Conservation (phyloP, 148 eudicot genomes). For the Chenopodium suecicum region DNA sequence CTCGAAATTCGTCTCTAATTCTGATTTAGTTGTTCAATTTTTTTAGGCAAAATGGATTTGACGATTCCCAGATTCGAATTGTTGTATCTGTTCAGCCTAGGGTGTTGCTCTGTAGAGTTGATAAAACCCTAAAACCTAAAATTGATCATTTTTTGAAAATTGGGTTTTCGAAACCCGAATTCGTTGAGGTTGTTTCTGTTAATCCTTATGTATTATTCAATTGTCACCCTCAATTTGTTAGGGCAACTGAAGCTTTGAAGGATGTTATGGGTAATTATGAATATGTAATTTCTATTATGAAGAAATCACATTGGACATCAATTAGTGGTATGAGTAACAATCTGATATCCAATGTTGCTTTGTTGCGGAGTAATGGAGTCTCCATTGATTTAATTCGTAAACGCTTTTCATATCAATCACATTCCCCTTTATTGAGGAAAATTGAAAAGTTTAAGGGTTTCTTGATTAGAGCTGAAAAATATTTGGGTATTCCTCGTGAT, state of each 20-base stretch:
- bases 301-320: background rate
- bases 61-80: constrained; percentile 25
- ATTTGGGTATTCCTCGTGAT: constrained; percentile 26
- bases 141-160: constrained; percentile 25
- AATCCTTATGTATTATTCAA: background rate
- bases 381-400: background rate
- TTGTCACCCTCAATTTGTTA: background rate
- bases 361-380: constrained; percentile 12
- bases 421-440: background rate
- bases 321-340: background rate
- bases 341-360: constrained; percentile 21
- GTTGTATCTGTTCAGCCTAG: constrained; percentile 18
- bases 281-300: constrained; percentile 4
- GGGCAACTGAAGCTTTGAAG: background rate
- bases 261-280: constrained; percentile 15
- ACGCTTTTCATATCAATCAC: background rate
- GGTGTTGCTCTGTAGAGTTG: constrained; percentile 21
- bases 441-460: background rate
- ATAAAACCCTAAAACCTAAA: constrained; percentile 40
- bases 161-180: constrained; percentile 22
- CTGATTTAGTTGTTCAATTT: constrained; percentile 25
- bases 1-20: constrained; percentile 24
- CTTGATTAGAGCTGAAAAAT: constrained; percentile 18
- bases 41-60: constrained; percentile 19
- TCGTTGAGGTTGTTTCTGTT: background rate